Base-by-base conservation (phyloP, 2,329 filamentous ascomycete genomes). In the Xylariaceae sp. region DNA sequence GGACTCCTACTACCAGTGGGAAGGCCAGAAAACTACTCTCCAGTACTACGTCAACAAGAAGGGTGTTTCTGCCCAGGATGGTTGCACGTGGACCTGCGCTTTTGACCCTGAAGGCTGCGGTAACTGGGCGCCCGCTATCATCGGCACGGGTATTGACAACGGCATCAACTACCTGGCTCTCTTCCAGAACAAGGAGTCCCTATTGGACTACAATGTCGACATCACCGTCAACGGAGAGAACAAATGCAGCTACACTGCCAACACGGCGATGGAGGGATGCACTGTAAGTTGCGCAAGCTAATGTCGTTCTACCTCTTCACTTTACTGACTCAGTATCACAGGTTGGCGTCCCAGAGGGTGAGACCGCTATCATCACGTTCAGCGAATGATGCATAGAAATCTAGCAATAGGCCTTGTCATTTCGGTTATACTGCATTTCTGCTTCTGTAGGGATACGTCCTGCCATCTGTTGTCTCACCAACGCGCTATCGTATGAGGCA, bases 11-110 rank as follows among this genome's bases (percentile, higher is more conserved):
- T 96, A 88, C 68, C 63, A 69, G 41, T 94, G 86, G 85, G 48
- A 85, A 52, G 75, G 75, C 49, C 72, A 73, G 58, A 50, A 65
- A 32, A 96, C 92, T 33, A 89, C 86, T 30, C 89, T 89, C 28
- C 92, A 96, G 65, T 96, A 94, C 74, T 98, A 98, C 58, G 75
- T 96, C 63, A 96, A 96, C 75, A 83, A 83, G 51, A 72, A 76
- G 49, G 88, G 87, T 40, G 67, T 83, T 33, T 50, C 62, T 13
- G 64, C 77, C 38, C 58, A 77, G 45, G 63, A 89, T 10, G 84
- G 76, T 32, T 98, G 92, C 65, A 62, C 73, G 38, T 96, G 92
- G 92, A 58, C 57, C 45, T 70, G 65, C 55, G n/a, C 50, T 15
- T 48, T 45, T 13, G 60, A 65, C 47, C 59, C 64, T 24, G 67